Evolutionary conservation across 176 grass and related monocot species (phyloP).

Genomic region (Ensete ventricosum): DNA sequence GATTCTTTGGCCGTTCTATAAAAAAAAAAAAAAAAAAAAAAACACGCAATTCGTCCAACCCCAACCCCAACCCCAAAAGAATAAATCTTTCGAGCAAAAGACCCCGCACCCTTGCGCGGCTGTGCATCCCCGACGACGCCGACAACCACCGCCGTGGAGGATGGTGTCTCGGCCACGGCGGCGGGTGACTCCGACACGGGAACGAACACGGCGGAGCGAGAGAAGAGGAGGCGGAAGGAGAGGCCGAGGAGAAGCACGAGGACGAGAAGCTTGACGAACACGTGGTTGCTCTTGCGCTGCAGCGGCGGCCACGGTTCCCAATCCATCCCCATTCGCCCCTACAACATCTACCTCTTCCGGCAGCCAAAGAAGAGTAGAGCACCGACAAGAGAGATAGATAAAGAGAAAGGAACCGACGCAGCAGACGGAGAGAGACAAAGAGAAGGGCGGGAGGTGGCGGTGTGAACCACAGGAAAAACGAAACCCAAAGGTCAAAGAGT

Average conservation of each 20-base stretch:
- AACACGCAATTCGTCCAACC: neutral
- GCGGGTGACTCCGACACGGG: neutral
- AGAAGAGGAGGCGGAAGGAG: conserved; percentile 40
- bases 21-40: neutral
- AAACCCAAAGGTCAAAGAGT: too few relatives aligned
- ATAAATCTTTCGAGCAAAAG: conserved; percentile 10
- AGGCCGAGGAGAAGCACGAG: conserved; percentile 38
- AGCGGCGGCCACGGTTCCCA: conserved; percentile 4
- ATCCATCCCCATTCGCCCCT: conserved; percentile 16
- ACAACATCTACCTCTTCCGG: neutral
- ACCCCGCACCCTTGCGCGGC: conserved; percentile 7
- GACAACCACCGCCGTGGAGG: too few relatives aligned
- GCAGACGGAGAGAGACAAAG: neutral
- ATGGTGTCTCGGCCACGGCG: conserved; percentile 1
- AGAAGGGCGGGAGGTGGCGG: neutral
- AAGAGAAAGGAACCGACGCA: neutral
- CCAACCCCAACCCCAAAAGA: neutral
- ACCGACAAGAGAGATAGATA: neutral
- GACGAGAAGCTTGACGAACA: conserved; percentile 36
- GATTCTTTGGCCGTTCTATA: neutral
- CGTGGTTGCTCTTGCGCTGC: conserved; percentile 23
- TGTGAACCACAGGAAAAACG: too few relatives aligned
- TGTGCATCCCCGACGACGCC: neutral
- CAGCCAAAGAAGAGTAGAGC: neutral
- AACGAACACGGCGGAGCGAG: neutral